phyloP scores from a whole-genome alignment of 2,329 filamentous ascomycete genomes.

The Elsinoe fawcettii region DNA sequence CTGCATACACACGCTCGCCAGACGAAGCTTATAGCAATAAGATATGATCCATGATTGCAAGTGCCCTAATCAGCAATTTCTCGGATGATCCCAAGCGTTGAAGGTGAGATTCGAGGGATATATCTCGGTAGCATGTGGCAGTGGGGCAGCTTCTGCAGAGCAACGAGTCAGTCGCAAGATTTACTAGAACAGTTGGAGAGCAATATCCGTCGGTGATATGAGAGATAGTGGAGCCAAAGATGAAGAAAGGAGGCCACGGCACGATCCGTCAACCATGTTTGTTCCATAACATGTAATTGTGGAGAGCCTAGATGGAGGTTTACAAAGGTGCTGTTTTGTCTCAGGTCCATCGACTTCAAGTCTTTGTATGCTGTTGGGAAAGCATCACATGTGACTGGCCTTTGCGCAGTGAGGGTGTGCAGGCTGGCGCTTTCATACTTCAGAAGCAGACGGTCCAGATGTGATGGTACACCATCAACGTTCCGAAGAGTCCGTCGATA shows the following conservation, averaged over 20 bases:
- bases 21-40: not conserved
- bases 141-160: not conserved
- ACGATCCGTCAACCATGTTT: constrained; percentile 4
- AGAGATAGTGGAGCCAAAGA: not conserved
- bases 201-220: not conserved
- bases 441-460: not conserved
- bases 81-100: not conserved
- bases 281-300: not conserved
- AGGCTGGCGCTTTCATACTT: not conserved
- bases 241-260: not conserved
- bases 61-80: not conserved
- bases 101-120: not conserved
- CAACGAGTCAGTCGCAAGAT: constrained; percentile 6
- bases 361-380: constrained; percentile 5
- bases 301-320: not conserved
- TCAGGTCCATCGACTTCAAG: not conserved
- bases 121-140: constrained; percentile 11
- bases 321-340: not conserved
- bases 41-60: not conserved
- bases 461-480: not conserved
- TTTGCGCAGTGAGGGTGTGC: not conserved
- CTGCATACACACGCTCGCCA: not conserved
- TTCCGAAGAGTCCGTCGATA: not conserved
- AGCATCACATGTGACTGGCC: not conserved
- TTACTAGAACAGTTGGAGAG: constrained; percentile 11